A percentile compares a stretch with the other conserved stretches of the same genome.
Conservation (phyloP, 305 asterid species). For the Plantago coronopus region DNA sequence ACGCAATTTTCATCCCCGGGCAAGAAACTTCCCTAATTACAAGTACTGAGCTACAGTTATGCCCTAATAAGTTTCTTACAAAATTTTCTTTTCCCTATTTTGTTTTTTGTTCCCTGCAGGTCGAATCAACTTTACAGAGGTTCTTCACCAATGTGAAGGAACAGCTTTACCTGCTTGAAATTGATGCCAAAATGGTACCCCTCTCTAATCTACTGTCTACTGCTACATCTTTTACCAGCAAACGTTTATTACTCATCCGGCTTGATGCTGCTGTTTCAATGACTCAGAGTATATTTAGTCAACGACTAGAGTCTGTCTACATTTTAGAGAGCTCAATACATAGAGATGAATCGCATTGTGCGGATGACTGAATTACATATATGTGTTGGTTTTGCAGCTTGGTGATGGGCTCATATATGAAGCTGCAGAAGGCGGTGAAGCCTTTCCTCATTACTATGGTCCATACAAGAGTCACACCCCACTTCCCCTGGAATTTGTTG, state of each 20-base stretch:
- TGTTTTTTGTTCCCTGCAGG: constrained; percentile 37
- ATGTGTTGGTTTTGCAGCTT: constrained; percentile 45
- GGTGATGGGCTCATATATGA: constrained; percentile 76
- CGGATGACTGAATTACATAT: not conserved
- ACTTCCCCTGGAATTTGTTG: constrained; percentile 60
- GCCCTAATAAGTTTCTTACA: not conserved
- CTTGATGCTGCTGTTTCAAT: no score
- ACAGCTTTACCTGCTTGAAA: constrained; percentile 70
- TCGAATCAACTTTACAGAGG: constrained; percentile 55
- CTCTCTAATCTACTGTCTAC: not conserved
- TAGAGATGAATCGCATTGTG: no score
- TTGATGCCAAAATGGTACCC: constrained; percentile 58
- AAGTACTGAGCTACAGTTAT: not conserved
- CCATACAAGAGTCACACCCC: constrained; percentile 71
- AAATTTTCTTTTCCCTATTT: no score
- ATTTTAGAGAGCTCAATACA: no score
- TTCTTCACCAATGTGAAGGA: constrained; percentile 49
- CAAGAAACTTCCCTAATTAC: no score
- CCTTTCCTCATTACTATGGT: constrained; percentile 89
- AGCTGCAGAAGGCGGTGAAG: constrained; percentile 42
- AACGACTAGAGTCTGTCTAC: no score
- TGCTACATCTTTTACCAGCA: constrained; percentile 5
- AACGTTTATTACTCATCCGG: not conserved
- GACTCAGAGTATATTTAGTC: no score
- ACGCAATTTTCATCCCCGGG: no score